Evolutionary conservation across 306 rosid genomes (phyloP).

Genomic region (Adenanthera pavonina): DNA sequence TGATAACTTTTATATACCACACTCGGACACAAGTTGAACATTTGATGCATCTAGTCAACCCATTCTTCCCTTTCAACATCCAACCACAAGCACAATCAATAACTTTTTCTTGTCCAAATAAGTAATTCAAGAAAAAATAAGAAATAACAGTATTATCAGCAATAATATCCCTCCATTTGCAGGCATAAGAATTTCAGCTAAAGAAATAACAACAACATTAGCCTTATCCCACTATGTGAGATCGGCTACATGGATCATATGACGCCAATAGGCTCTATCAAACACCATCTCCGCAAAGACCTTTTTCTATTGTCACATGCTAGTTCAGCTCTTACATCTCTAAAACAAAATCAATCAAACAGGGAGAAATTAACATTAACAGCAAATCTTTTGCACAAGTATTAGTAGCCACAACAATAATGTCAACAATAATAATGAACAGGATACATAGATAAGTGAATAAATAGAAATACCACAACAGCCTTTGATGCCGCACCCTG

Average conservation of each 20-base stretch:
- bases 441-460: constrained; percentile 12
- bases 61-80: not conserved
- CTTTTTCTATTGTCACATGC: constrained; percentile 1
- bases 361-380: not conserved
- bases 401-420: not conserved
- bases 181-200: constrained; percentile 19
- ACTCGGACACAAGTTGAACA: not conserved
- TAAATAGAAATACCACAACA: constrained; percentile 58
- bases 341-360: not conserved
- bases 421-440: not conserved
- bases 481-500: constrained; percentile 73
- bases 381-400: not conserved
- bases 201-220: not conserved
- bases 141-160: not conserved
- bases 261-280: too few species aligned
- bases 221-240: too few species aligned
- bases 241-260: too few species aligned
- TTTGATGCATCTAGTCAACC: not conserved
- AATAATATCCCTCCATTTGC: not conserved
- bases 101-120: not conserved
- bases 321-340: constrained; percentile 5
- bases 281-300: not conserved
- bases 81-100: constrained; percentile 8
- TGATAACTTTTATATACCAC: not conserved
- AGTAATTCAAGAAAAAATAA: not conserved